Base-by-base conservation (phyloP, 495 filamentous ascomycete genomes). In the Penicillium desertorum region DNA sequence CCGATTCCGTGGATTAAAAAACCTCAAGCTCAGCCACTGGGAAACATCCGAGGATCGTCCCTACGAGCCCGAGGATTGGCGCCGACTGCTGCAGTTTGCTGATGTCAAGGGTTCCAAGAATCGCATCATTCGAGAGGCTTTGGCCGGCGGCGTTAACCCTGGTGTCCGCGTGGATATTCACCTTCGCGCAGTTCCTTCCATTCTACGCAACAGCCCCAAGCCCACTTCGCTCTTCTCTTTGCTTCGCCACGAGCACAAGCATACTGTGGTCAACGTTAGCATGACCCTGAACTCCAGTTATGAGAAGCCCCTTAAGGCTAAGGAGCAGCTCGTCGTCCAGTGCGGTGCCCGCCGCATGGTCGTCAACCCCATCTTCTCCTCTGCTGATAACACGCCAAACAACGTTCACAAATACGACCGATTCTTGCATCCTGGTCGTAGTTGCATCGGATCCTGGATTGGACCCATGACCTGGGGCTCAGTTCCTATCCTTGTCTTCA, bases 321-420 rank as follows among this genome's bases (percentile, higher is more conserved):
- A 98, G 77, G 87, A 91, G 59, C 87, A 95, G 64, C 76, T 98
- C 46, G 85, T 98, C 51, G 71, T 96, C 52, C 93, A 96, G 71
- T 90, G 87, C 62, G 94, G 94, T 23, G 85, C 93, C 16, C 86
- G 95, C 41, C 81, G 93, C 39, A 84, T 96, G 60, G 72, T 91
- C 36, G 85, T 96, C 71, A 96, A 94, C 59, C 92, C 94, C 20
- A 73, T 98, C 22, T 98, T 93, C 79, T 96, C 91, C 3, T 82
- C 88, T 62, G 75, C 79, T 12, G 91, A 90, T 55, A 90, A 85
- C 67, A 93, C 92, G 0, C 88, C 88, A 50, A 98, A 98, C 74
- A 86, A 97, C 66, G 91, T 98, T 12, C 90, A 97, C 78, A 98
- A 98, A 70, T 98, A 88, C 76, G 89, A 93, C 72, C 90, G 95